These are phyloP conservation scores for Prunus padus DNA, from an alignment of 306 rosid species.

Conservation along the genomic window DNA sequence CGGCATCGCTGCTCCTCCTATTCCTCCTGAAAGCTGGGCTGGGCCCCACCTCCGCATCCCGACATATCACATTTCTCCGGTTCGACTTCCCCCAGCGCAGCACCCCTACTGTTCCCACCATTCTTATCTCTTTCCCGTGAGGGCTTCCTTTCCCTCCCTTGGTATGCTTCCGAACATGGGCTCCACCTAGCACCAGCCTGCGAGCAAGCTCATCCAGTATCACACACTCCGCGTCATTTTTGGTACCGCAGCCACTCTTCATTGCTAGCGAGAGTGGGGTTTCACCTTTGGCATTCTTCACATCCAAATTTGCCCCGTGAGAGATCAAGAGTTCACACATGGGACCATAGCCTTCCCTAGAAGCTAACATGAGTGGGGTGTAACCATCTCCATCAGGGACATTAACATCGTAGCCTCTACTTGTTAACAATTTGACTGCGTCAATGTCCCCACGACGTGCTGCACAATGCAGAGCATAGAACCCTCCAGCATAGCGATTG, in stretches of 20 bases:
- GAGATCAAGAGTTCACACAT: conserved; percentile 67
- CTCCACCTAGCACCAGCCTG: conserved; percentile 51
- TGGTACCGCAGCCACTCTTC: conserved; percentile 29
- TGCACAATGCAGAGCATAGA: conserved; percentile 85
- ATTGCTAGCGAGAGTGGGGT: conserved; percentile 69
- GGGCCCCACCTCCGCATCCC: conserved; percentile 63
- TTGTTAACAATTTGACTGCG: conserved; percentile 65
- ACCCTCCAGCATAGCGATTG: conserved; percentile 58
- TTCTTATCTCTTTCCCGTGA: conserved; percentile 60
- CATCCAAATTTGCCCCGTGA: conserved; percentile 53
- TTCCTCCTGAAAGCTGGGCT: conserved; percentile 53
- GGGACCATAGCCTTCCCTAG: conserved; percentile 76
- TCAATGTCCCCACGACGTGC: conserved; percentile 82
- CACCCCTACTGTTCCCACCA: conserved; percentile 55
- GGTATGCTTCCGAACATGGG: conserved; percentile 67
- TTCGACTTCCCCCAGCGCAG: conserved; percentile 75
- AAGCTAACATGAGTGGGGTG: conserved; percentile 92
- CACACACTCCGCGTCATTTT: conserved; percentile 52
- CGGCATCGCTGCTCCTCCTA: conserved; percentile 56
- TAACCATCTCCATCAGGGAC: conserved; percentile 70
- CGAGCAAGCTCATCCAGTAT: conserved; percentile 73
- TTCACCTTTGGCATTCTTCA: conserved; percentile 62
- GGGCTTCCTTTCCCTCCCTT: conserved; percentile 76
- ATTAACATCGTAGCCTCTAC: conserved; percentile 78
- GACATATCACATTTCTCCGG: conserved; percentile 66